Base-by-base conservation (phyloP, 768 basidiomycete species). In the Lactarius hatsudake region DNA sequence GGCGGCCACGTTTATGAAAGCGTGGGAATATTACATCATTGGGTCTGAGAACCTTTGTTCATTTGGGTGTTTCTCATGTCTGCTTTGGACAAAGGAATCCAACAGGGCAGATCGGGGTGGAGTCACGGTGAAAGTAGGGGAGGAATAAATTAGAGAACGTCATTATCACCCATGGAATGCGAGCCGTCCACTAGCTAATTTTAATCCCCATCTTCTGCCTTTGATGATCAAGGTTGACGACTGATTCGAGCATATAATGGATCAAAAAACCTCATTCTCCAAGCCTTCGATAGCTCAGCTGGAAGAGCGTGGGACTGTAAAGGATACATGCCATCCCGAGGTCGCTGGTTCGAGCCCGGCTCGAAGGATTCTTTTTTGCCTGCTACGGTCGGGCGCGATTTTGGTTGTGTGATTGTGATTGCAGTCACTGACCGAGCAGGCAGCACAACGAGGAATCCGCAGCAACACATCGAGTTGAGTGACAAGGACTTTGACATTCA, bases 281-380 rank as follows among this genome's bases (percentile, higher is more conserved):
- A 18, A 53, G 3, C 75, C 74, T 72, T 74, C 73, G 73, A 72
- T 76, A 75, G 75, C 75, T 75, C 75, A 75, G 75, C 62, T 75
- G 75, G 74, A 74, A 75, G 74, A 75, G 74, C 74, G 74, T 74
- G 73, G 72, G 74, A 75, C 74, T 75, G 74, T 75, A 75, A 75
- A 18, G 32, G 55, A 30, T 32, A n/a, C 28, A 56, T 51, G 34
- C 62, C 56, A 75, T 75, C 74, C 72, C 72, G 63, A 75, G 73
- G 74, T 73, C 74, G 70, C 71, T 73, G 74, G 74, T 75, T 75
- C 74, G 74, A 75, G 20, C 73, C 74, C 74, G 74, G 72, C 70
- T 72, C 71, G 73, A 74, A 72, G 73, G 74, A 75, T 28, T 62
- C 10, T 51, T 57, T 67, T 71, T 62, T 57, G 53, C 5, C 43